Evolutionary conservation across 2,329 filamentous ascomycete species (phyloP).

Genomic region (Huntiella decipiens): DNA sequence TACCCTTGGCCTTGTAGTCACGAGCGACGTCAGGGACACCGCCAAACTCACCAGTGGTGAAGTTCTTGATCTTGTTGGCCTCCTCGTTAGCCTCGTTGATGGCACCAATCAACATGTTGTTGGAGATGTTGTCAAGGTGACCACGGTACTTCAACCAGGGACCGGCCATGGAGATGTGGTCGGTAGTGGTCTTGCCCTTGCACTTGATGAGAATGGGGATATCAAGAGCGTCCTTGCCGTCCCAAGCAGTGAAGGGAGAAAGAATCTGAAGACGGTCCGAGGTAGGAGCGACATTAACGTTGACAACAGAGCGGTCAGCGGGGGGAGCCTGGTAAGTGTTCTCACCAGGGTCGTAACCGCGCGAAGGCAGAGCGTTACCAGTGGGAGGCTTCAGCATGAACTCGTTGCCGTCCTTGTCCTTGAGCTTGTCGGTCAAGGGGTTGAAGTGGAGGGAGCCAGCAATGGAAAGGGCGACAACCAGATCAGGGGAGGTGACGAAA

Average conservation of each 20-base stretch:
- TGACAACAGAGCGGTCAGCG: constrained; percentile 50
- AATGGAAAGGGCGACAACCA: constrained; percentile 72
- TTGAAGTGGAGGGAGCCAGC: constrained; percentile 84
- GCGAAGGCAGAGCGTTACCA: constrained; percentile 59
- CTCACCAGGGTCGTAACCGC: constrained; percentile 76
- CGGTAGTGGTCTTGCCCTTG: constrained; percentile 88
- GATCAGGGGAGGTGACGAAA: constrained; percentile 78
- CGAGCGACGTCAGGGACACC: constrained; percentile 85
- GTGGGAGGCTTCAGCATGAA: constrained; percentile 70
- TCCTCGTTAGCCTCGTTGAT: constrained; percentile 91
- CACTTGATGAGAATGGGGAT: constrained; percentile 92
- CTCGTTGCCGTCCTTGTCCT: constrained; percentile 90
- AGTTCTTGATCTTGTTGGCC: constrained; percentile 95
- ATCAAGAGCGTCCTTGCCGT: constrained; percentile 72
- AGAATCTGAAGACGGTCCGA: constrained; percentile 93
- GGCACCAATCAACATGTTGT: constrained; percentile 98
- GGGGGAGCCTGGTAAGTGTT: constrained; percentile 96
- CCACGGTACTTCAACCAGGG: constrained; percentile 98
- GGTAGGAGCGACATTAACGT: constrained; percentile 66
- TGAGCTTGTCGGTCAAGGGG: constrained; percentile 77
- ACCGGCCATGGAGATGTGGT: constrained; percentile 93
- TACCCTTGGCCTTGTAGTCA: constrained; percentile 95
- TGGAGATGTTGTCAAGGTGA: constrained; percentile 97
- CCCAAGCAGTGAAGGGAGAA: constrained; percentile 68
- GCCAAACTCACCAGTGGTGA: constrained; percentile 63